Base-by-base conservation (phyloP, 2,329 filamentous ascomycete genomes). In the Hypomyces perniciosus region DNA sequence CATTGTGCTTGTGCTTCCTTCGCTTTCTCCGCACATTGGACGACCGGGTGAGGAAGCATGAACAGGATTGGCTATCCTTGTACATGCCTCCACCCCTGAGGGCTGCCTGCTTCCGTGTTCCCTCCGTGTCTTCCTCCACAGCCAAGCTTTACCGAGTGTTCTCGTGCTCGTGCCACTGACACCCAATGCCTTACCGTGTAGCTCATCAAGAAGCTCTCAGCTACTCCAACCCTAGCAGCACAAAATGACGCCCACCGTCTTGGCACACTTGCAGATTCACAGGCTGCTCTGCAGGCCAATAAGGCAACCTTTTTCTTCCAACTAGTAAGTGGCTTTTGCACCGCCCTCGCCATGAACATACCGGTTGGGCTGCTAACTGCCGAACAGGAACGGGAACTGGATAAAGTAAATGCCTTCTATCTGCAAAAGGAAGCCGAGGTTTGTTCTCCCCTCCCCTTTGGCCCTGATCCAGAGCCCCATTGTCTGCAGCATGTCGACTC, bases 281-380 rank as follows among this genome's bases (percentile, higher is more conserved):
- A 95, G 72, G 84, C 86, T 45, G 86, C 90, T 42, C 77, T 97
- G 45, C 91, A 96, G 70, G 93, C 92, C 51, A 99, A 99, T 73
- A 96, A 95, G 72, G 92, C 92, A 51, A 95, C 92, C 8, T 99
- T 99, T 73, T 99, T 99, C 79, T 97, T 97, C 69, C 88, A 93
- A 70, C 77, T 99, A 70, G 90, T 96, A 81, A 67, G 83, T 53
- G 47, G 20, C 54, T 52, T 20, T 52, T 47, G 48, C 56, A 46
- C 26, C 50, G 58, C 30, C 52, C 56, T 45, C 57, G 51, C 34
- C 53, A 62, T 62, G 60, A 59, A 62, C 37, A 61, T 62, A 29
- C 54, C 59, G 43, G 44, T 33, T 44, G 55, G 56, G 35, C 57
- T 70, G 55, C 72, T 79, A 55, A 80, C 61, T n/a, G 53, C 50